Base-by-base conservation (phyloP, 495 filamentous ascomycete genomes). In the Hypoxylon rickii region DNA sequence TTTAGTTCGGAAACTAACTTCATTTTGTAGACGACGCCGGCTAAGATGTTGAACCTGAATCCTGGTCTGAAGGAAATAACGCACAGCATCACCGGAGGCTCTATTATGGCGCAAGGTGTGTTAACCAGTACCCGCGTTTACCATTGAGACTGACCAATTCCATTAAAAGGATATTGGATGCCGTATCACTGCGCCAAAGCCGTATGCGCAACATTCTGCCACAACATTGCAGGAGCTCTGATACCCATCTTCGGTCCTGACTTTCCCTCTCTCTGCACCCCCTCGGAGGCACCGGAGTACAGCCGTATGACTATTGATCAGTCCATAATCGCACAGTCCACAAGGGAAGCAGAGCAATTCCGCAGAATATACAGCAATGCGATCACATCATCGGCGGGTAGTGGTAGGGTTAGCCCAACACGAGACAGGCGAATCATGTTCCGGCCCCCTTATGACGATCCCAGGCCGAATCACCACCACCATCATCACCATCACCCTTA, bases 61-160 rank as follows among this genome's bases (percentile, higher is more conserved):
- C 82, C 83, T 0, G 92, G 93, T 5, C 84, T 98, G 16, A 83
- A 85, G 37, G 86, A 92, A 4, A 88, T 97, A 51, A 89, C 89
- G 22, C 86, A 95, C 67, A 96, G 90, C 73, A 97, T 98, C 66
- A 98, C 94, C 0, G 94, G 94, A 10, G 94, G 94, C 11, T 83
- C 92, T 22, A 81, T 97, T 32, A 84, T 79, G 38, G 93, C 90
- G 49, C 94, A 98, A 86, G 92, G 92, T 96, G 75, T 21, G 67
- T 65, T 18, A 38, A 18, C 6, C 31, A 36, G 2, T 11, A 16
- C 18, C 51, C 34, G 19, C n/a, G 6, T 33, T 4, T 3, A 2
- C 26, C n/a, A 19, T 44, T 17, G 10, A 44, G 18, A 45, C 37
- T 56, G 43, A 48, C 50, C 31, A 5, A 62, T 40, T 12, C n/a